phyloP scores from a whole-genome alignment of 208 protist genomes.

The Plasmodiophora brassicae region DNA sequence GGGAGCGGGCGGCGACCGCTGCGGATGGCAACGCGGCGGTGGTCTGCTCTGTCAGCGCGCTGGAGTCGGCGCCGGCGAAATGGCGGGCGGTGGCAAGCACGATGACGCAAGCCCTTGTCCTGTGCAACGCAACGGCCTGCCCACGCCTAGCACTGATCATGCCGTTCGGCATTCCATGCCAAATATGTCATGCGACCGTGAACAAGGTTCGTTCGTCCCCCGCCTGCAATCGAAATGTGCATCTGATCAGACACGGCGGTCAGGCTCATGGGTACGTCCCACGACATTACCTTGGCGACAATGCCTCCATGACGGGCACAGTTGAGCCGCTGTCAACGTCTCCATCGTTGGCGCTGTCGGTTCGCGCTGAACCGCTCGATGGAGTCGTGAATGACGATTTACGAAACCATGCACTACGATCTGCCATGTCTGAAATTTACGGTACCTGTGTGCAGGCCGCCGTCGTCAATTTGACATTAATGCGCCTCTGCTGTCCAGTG shows the following conservation, averaged over 20 bases:
- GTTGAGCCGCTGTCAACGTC: background rate
- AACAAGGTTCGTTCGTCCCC: too few species aligned
- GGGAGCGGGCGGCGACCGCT: background rate
- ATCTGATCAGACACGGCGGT: too few species aligned
- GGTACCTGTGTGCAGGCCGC: too few species aligned
- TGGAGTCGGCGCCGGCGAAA: background rate
- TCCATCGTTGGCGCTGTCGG: background rate
- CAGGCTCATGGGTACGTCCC: background rate
- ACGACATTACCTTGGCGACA: background rate
- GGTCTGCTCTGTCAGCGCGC: too few species aligned
- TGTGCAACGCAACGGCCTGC: background rate
- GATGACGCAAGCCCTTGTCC: background rate
- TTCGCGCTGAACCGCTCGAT: background rate
- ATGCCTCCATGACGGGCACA: background rate
- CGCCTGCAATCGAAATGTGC: too few species aligned
- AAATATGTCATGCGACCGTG: background rate
- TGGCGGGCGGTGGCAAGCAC: background rate
- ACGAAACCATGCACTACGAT: too few species aligned
- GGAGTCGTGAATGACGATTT: too few species aligned
- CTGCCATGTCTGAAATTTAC: too few species aligned
- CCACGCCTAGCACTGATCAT: background rate
- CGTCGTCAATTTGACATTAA: too few species aligned
- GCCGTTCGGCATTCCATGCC: background rate
- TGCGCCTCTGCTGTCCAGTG: too few species aligned
- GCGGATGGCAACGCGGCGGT: background rate